Evolutionary conservation across 202 grass and related monocot genomes (phyloP).

Genomic region (Carex sylvatica): DNA sequence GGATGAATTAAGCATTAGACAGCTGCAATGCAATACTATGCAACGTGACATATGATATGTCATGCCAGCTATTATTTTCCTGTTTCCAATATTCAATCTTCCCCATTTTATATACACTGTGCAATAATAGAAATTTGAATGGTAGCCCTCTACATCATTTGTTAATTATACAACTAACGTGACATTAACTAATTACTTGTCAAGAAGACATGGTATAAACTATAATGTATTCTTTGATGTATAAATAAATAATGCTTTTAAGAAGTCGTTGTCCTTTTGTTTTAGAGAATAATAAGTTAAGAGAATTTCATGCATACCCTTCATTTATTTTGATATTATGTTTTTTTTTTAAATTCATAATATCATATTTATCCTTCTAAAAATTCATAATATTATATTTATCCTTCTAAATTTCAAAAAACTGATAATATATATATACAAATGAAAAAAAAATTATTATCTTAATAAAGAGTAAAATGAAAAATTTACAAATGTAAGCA

Average conservation of each 20-base stretch:
- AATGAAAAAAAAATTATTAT: no score
- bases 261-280: background rate
- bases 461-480: no score
- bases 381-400: no score
- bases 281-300: background rate
- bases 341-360: no score
- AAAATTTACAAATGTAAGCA: no score
- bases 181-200: background rate
- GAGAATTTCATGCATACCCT: no score
- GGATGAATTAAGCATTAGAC: background rate
- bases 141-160: background rate
- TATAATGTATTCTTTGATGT: background rate
- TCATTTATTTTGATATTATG: no score
- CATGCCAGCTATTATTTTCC: background rate
- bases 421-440: no score
- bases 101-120: background rate
- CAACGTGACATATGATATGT: background rate
- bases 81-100: background rate
- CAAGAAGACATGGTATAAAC: background rate
- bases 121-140: background rate
- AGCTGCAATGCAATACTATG: background rate
- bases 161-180: background rate
- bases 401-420: no score
- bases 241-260: background rate
- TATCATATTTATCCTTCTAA: no score